Evolutionary conservation across 345 rosid genomes (phyloP), one percentile per base, ranked within the genome.

Genomic region (Eucalyptus dawsonii): DNA sequence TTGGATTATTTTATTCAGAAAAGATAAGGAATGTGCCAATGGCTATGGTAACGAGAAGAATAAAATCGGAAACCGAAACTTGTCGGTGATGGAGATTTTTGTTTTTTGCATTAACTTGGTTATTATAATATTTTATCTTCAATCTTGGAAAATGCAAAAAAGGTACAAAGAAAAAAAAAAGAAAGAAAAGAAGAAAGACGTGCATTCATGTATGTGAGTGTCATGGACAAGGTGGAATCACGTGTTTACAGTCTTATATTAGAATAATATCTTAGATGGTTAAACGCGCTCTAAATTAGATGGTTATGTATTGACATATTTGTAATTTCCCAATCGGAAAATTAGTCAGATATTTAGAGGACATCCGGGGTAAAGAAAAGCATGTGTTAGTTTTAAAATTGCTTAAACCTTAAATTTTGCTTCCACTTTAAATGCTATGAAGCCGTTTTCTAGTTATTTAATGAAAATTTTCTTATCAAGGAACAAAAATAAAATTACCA

Each of bases 101-200:
- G 8, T 10, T 19, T 19, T 19, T 67, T 8, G 80, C 81, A 3
- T 76, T 76, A 37, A 76, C 25, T 37, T 37, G 47, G 5, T 37
- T 16, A 76, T 37, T 0, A 37, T 37, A 21, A 76, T 76, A 17
- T 76, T 37, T 37, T 21, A 37, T 76, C 21, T 76, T 34, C 27
- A 37, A 76, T 76, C 27, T 37, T 76, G 27, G 83, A 21, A 65
- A 37, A 37, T 69, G 42, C 19, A 0, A 65, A n/a, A 65, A n/a
- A 14, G n/a, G n/a, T 51, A 17, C 0, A 51, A 51, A n/a, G 0
- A 14, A 8, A 7, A n/a, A 13, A 14, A 6, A 7, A 13, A 12
- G 0, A 60, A 6, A 10, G 0, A n/a, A n/a, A 9, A n/a, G n/a
- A 69, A 69, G 1, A 17, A 31, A 50, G 17, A 37, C 81, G 81